Conservation (phyloP, 169 alveolate genomes). For the Eimeria necatrix region DNA sequence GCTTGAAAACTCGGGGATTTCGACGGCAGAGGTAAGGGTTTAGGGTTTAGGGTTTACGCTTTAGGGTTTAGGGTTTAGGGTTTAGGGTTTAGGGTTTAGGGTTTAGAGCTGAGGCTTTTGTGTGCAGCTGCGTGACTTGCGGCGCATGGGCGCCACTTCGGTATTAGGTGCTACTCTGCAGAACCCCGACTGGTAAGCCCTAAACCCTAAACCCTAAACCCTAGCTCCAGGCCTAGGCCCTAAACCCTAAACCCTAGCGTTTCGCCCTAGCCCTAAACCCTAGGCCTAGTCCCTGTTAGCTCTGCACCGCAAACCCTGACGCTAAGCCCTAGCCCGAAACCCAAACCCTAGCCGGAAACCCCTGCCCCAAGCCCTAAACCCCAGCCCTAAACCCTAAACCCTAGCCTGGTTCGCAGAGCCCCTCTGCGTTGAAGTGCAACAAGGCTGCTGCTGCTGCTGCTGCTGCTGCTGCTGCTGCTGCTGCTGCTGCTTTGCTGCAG, state of each 20-base stretch:
- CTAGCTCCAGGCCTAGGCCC: neutral
- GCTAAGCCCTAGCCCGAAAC: too few species aligned
- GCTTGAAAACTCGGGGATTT: conserved; percentile 5
- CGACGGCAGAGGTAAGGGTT: neutral
- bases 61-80: neutral
- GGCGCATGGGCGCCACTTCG: conserved; percentile 32
- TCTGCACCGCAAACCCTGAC: too few species aligned
- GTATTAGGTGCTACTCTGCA: neutral
- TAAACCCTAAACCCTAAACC: conserved; percentile 2
- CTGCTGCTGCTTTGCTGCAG: too few species aligned
- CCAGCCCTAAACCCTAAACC: neutral
- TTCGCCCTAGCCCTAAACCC: neutral
- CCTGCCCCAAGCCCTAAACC: neutral
- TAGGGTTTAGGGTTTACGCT: neutral
- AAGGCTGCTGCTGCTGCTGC: too few species aligned
- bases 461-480: too few species aligned
- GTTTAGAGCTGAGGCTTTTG: conserved; percentile 4
- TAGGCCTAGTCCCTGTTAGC: too few species aligned
- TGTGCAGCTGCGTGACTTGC: conserved; percentile 35
- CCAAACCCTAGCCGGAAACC: too few species aligned
- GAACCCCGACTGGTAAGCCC: conserved; percentile 37
- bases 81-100: conserved; percentile 13
- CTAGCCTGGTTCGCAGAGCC: neutral
- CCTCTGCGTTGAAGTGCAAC: too few species aligned
- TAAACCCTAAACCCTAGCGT: conserved; percentile 18